These are phyloP conservation scores for Clohesyomyces aquaticus DNA, from an alignment of 495 filamentous ascomycete species.

Conservation along the genomic window DNA sequence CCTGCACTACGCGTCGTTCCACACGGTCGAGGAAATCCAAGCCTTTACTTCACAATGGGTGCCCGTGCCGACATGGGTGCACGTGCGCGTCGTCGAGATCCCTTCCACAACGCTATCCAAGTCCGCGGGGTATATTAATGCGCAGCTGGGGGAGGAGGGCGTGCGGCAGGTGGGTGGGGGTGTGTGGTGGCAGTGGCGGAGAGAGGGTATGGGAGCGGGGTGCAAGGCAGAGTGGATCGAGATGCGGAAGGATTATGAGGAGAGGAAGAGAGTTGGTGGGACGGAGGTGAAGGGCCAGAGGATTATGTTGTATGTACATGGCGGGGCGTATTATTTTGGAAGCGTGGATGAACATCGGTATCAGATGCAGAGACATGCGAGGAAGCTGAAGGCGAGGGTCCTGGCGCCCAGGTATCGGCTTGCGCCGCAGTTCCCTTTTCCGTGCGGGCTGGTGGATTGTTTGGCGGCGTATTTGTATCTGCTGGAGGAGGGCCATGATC, in stretches of 20 bases:
- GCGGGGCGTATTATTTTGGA: conserved; percentile 83
- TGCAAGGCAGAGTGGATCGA: conserved; percentile 95
- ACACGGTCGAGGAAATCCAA: conserved; percentile 90
- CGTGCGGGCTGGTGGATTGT: conserved; percentile 86
- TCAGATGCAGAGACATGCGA: conserved; percentile 91
- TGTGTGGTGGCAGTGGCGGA: conserved; percentile 95
- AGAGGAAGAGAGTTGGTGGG: conserved; percentile 64
- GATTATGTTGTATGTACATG: conserved; percentile 93
- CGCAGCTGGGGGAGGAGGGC: conserved; percentile 75
- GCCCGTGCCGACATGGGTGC: conserved; percentile 85
- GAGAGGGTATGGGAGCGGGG: conserved; percentile 60
- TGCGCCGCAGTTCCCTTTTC: conserved; percentile 92
- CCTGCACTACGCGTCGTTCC: conserved; percentile 76
- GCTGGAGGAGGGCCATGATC: conserved; percentile 65
- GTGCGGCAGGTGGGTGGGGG: conserved; percentile 75
- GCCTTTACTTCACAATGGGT: conserved; percentile 89
- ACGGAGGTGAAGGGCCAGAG: conserved; percentile 64
- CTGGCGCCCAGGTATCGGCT: conserved; percentile 88
- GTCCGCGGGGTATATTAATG: conserved; percentile 64
- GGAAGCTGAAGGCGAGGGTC: conserved; percentile 86
- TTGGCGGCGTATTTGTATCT: conserved; percentile 84
- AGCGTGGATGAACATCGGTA: conserved; percentile 94
- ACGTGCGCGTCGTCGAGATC: conserved; percentile 72
- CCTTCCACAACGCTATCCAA: conserved; percentile 60
- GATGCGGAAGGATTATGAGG: conserved; percentile 80